Evolutionary conservation across 1,139 yeast genomes (phyloP), one percentile per base, ranked within the genome.

Genomic region (Blastobotrys ciferrii): DNA sequence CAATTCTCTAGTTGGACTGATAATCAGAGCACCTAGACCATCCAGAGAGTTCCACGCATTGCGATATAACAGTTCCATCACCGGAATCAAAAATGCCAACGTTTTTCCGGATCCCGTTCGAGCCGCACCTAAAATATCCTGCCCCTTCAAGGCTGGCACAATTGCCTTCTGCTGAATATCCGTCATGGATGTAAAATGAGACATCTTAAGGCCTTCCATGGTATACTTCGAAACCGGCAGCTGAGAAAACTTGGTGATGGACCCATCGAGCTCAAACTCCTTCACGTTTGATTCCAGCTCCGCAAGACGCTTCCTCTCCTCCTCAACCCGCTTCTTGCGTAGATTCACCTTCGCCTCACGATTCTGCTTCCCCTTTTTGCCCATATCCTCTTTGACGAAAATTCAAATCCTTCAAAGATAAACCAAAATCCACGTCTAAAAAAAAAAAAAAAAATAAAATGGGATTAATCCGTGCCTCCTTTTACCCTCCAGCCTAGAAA

Each of bases 71-170:
- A 77, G 74, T 63, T 89, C 96, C 17, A 89, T 68, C 3, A 87
- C 78, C 1, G 99, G 99, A 39, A 92, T 77, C 58, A 92, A 72
- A 62, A 94, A 92, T 4, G 99, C 98, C 56, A 94, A 75, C 0
- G 98, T 92, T 72, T 92, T 92, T 67, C 98, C 98, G 1, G 97
- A 89, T 42, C 98, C 98, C 1, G 98, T 92, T 60, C 83, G 82
- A 15, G 98, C 98, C 18, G 97, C 95, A 23, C 91, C 98, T 58
- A 92, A 74, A 7, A 92, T 69, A 69, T 94, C 99, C 43, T 81
- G 76, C 0, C 95, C 94, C 59, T 86, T 81, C 53, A 92, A 72
- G 0, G 95, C 83, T 14, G 77, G 70, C 0, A 95, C 87, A 32
- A 92, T 87, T 3, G 96, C 76, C 47, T 81, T 81, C 57, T 77